phyloP scores from a whole-genome alignment of 495 filamentous ascomycete genomes.

The Podospora tetraspora region DNA sequence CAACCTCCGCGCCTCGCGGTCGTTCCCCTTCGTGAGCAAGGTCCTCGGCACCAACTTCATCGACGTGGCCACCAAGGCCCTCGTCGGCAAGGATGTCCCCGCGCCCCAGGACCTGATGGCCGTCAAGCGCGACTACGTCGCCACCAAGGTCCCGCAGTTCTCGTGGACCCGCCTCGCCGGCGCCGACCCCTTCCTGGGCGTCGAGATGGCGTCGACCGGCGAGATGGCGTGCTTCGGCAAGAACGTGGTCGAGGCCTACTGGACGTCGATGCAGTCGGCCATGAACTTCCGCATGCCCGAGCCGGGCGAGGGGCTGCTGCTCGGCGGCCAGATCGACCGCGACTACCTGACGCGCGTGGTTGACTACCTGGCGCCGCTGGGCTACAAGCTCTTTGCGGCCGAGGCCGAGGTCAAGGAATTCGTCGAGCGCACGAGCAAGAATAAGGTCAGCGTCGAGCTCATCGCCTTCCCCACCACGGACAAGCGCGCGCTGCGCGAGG shows the following conservation, averaged over 20 bases:
- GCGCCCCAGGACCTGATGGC: slow-evolving; percentile 85
- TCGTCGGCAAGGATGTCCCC: slow-evolving; percentile 80
- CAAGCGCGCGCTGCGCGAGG: slow-evolving; percentile 89
- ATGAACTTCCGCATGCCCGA: slow-evolving; percentile 99
- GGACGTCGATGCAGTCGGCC: slow-evolving; percentile 89
- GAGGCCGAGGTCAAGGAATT: slow-evolving; percentile 73
- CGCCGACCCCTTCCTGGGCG: slow-evolving; percentile 94
- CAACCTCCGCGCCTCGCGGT: slow-evolving; percentile 94
- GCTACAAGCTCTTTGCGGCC: slow-evolving; percentile 89
- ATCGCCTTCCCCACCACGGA: slow-evolving; percentile 97
- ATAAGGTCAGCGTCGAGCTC: slow-evolving; percentile 68
- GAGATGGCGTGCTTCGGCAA: slow-evolving; percentile 99
- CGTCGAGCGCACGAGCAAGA: slow-evolving; percentile 65
- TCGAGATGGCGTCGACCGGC: slow-evolving; percentile 95
- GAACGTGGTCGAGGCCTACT: slow-evolving; percentile 93
- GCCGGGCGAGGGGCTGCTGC: slow-evolving; percentile 87
- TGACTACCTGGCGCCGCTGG: slow-evolving; percentile 77
- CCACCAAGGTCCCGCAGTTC: slow-evolving; percentile 98
- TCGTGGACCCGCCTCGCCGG: slow-evolving; percentile 98
- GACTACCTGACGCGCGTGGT: slow-evolving; percentile 63
- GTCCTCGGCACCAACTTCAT: slow-evolving; percentile 97
- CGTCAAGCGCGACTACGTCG: slow-evolving; percentile 80
- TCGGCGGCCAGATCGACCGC: slow-evolving; percentile 76
- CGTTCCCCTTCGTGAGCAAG: slow-evolving; percentile 97
- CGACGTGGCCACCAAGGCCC: slow-evolving; percentile 89